A percentile compares a stretch with the other conserved stretches of the same genome.
Evolutionary conservation across 495 filamentous ascomycete genomes (phyloP).

Genomic region (Penicillium coprophilum): DNA sequence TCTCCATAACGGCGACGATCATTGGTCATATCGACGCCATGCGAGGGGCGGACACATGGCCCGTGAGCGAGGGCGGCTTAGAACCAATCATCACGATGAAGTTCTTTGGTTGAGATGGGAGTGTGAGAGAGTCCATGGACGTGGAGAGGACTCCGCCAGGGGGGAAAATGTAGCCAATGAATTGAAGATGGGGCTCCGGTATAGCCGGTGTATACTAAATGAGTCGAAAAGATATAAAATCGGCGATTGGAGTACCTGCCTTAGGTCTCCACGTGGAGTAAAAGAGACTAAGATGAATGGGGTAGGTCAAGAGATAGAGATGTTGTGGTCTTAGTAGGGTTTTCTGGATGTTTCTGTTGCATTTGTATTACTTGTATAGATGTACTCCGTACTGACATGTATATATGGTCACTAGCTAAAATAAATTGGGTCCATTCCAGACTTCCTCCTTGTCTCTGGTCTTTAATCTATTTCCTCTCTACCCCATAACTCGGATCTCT

Average conservation of each 20-base stretch:
- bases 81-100: neutral
- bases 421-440: conserved; percentile 13
- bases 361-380: neutral
- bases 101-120: conserved; percentile 10
- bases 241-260: conserved; percentile 34
- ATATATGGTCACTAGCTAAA: neutral
- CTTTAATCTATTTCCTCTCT: neutral
- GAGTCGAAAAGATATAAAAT: conserved; percentile 6
- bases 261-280: conserved; percentile 31
- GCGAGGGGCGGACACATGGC: conserved; percentile 31
- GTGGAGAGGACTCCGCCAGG: conserved; percentile 16
- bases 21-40: conserved; percentile 27
- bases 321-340: neutral
- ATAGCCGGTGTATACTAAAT: conserved; percentile 8
- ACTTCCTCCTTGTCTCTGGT: too few relatives aligned
- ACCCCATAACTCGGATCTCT: conserved; percentile 4
- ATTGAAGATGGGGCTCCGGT: conserved; percentile 9
- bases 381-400: too few relatives aligned
- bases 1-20: conserved; percentile 15
- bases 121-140: conserved; percentile 12
- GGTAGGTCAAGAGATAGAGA: conserved; percentile 8
- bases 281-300: conserved; percentile 10
- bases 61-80: conserved; percentile 19
- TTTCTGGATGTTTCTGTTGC: conserved; percentile 29
- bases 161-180: conserved; percentile 13